A percentile compares a stretch with the other conserved stretches of the same genome.
Evolutionary conservation across 495 filamentous ascomycete genomes (phyloP).

Genomic region (Lichina pygmaea): DNA sequence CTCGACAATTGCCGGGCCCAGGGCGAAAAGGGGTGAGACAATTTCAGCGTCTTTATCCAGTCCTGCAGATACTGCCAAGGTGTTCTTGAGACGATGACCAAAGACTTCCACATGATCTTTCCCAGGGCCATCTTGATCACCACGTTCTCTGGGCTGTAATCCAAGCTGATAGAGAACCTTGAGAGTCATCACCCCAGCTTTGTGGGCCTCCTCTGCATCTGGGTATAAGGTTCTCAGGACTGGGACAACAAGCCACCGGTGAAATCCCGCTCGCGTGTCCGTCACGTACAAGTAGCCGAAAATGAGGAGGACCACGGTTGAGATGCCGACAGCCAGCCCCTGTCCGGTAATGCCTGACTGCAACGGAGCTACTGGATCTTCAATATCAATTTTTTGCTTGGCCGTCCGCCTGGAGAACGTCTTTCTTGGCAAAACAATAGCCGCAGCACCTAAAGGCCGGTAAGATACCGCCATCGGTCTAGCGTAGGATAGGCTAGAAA

Average conservation of each 20-base stretch:
- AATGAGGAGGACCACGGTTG: not conserved
- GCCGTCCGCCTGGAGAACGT: too few relatives aligned
- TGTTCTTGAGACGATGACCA: conserved; percentile 51
- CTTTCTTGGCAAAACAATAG: too few relatives aligned
- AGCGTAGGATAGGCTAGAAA: too few relatives aligned
- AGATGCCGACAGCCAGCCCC: not conserved
- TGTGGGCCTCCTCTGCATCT: conserved; percentile 82
- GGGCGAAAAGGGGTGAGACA: conserved; percentile 50
- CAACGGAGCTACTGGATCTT: too few relatives aligned
- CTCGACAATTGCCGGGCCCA: conserved; percentile 66
- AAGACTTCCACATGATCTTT: conserved; percentile 27
- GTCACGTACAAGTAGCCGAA: conserved; percentile 32
- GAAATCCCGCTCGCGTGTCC: conserved; percentile 69
- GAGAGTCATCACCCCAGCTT: conserved; percentile 40
- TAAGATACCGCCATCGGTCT: too few relatives aligned
- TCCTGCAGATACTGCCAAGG: conserved; percentile 75
- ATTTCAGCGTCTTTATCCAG: conserved; percentile 85
- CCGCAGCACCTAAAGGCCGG: too few relatives aligned
- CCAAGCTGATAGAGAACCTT: conserved; percentile 33
- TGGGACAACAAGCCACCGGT: conserved; percentile 56
- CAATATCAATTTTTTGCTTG: too few relatives aligned
- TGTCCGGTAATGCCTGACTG: too few relatives aligned
- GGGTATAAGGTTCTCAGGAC: conserved; percentile 40
- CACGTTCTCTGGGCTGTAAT: conserved; percentile 49
- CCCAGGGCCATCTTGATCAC: conserved; percentile 15